Evolutionary conservation across 345 rosid genomes (phyloP), one percentile per base, ranked within the genome.

Genomic region (Brassica carinata): DNA sequence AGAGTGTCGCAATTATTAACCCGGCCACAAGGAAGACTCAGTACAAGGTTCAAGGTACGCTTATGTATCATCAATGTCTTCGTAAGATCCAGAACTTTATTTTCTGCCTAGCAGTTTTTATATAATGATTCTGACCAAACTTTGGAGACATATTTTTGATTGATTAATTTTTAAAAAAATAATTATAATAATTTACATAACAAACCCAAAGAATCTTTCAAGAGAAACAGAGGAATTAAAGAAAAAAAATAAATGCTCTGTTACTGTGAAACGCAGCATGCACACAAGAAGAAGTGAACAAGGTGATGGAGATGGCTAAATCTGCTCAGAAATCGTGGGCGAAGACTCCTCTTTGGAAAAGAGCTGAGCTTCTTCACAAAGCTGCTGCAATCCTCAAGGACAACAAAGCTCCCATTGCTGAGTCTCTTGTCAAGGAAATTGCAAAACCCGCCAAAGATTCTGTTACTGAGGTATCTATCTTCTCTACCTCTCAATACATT

Each of bases 391-490:
- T 96, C 34, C 90, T 96, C 57, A 96, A 93, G 84, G 90, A 87
- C 73, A 93, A 93, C 87, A 96, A 91, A 80, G 81, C 85, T 45
- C 92, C 97, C 9, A 87, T 96, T 58, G 97, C 97, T 8, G 98
- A 93, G 72, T 96, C 96, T 80, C 87, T 96, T 26, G 92, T 96
- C 19, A 93, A 96, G 67, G 98, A 96, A 83, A 96, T 96, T 36
- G 98, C 99, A 13, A 96, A 96, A 85, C 99, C 99, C 8, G 98
- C 98, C 29, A 96, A 96, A 87, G 99, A 96, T 77, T 87, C 99
- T 8, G 87, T 87, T 36, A 85, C 99, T 9, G 99, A 96, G 93
- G 98, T 91, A 4, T 29, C 31, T 29, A 23, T 23, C 61, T 64
- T 77, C 7, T 66, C 13, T 67, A 55, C 55, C 62, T 77, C 18